These are phyloP conservation scores for Tolypocladium tundrense DNA, from an alignment of 2,329 filamentous ascomycete genomes.

Conservation along the genomic window DNA sequence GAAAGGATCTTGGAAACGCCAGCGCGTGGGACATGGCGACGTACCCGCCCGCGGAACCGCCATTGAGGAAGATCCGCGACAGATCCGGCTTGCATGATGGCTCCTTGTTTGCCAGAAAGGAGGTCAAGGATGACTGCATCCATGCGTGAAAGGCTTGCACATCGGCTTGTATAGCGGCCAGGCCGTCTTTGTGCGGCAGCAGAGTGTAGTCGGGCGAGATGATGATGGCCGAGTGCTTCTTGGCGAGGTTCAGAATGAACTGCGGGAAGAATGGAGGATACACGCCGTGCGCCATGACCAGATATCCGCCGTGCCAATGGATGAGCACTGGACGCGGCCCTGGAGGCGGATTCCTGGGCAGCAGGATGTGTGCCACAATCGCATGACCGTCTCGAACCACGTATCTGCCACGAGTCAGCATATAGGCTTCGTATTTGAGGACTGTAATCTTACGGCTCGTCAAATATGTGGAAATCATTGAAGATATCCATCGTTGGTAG, in stretches of 20 bases:
- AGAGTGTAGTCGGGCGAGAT: constrained; percentile 15
- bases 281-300: constrained; percentile 10
- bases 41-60: constrained; percentile 8
- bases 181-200: constrained; percentile 11
- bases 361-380: constrained; percentile 11
- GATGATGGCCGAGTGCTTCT: constrained; percentile 13
- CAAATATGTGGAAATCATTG: constrained; percentile 1
- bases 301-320: constrained; percentile 16
- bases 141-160: constrained; percentile 10
- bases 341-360: constrained; percentile 13
- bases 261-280: constrained; percentile 14
- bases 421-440: too few relatives aligned
- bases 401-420: constrained; percentile 5
- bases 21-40: constrained; percentile 3
- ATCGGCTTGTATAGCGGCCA: constrained; percentile 15
- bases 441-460: constrained; percentile 1
- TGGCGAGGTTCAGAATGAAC: constrained; percentile 11
- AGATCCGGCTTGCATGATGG: neutral
- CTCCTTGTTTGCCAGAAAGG: neutral
- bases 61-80: neutral
- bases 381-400: constrained; percentile 9
- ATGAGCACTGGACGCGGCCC: constrained; percentile 11
- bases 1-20: constrained; percentile 4
- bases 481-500: neutral
- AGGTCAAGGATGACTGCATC: constrained; percentile 5